Evolutionary conservation across 495 filamentous ascomycete species (phyloP), one percentile per base, ranked within the genome.

Genomic region (Aspergillus affinis): DNA sequence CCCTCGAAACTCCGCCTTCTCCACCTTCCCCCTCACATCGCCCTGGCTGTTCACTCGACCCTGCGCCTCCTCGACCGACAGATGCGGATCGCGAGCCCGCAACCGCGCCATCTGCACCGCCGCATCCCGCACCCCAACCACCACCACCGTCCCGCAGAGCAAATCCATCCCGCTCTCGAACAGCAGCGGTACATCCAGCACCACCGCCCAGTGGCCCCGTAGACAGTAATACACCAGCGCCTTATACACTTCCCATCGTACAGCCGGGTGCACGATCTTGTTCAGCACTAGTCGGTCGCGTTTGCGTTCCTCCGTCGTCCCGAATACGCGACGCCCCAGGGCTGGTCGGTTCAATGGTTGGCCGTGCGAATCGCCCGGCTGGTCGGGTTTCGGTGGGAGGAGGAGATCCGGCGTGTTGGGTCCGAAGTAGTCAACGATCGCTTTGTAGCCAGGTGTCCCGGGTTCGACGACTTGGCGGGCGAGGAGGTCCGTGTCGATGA

Each of bases 401-500:
- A 98, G 84, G 6, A 98, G 83, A 55, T 95, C 93, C 0, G 94
- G 92, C 0, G 92, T 96, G 26, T 78, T 87, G 23, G 90, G 81
- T 2, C 76, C 80, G 71, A 98, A 98, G 76, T 96, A 78, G 10
- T 75, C 72, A 41, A 96, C 81, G 67, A 97, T 95, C 17, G 84
- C 82, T 44, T 81, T 80, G 84, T 96, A 95, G 65, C 88, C 91
- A 12, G 81, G 62, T 5, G 90, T 95, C 54, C 93, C 93, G 1
- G 94, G 94, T 71, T 91, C 88, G 74, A 98, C 92, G 60, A 96
- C 94, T 65, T 90, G 78, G 65, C 92, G 91, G 56, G 94, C 92
- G 64, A 98, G 79, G 27, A 93, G 71, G 81, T 98, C 95, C 65
- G 94, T 92, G 77, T 98, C 94, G 81, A 98, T 90, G 69, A 98